Percentiles rank a stretch among this genome's conserved stretches.
These are phyloP conservation scores for Neurospora cerealis DNA, from an alignment of 495 filamentous ascomycete genomes.

Conservation along the genomic window DNA sequence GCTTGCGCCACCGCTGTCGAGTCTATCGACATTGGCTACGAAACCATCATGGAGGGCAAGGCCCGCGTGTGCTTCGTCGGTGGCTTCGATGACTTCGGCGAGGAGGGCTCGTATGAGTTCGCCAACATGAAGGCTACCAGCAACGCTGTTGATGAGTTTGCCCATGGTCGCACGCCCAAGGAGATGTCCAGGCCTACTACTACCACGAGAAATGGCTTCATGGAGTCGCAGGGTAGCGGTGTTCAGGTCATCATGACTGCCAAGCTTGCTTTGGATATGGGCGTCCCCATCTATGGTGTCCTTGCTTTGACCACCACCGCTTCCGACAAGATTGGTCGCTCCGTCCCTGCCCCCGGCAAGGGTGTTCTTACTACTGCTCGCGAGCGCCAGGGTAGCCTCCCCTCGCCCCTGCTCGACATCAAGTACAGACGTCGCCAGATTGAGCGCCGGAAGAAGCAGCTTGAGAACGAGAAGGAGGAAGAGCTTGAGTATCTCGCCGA, in stretches of 20 bases:
- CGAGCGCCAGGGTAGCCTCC: slow-evolving; percentile 82
- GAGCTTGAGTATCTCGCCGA: slow-evolving; percentile 89
- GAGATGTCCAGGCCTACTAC: slow-evolving; percentile 98
- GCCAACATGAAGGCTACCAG: slow-evolving; percentile 99
- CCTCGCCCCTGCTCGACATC: slow-evolving; percentile 89
- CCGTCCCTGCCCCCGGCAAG: slow-evolving; percentile 90
- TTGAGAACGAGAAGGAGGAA: slow-evolving; percentile 90
- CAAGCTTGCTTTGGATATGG: slow-evolving; percentile 93
- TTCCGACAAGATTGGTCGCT: slow-evolving; percentile 97
- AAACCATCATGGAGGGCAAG: slow-evolving; percentile 96
- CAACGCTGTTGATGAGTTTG: slow-evolving; percentile 92
- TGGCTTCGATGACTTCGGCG: slow-evolving; percentile 98
- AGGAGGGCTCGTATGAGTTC: slow-evolving; percentile 98
- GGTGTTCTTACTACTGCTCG: slow-evolving; percentile 97
- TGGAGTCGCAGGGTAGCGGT: slow-evolving; percentile 98
- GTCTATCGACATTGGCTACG: slow-evolving; percentile 93
- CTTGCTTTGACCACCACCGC: slow-evolving; percentile 93
- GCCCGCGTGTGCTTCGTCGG: slow-evolving; percentile 94
- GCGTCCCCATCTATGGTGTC: slow-evolving; percentile 93
- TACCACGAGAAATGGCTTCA: slow-evolving; percentile 93
- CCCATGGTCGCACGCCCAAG: slow-evolving; percentile 84
- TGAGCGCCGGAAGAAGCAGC: slow-evolving; percentile 80
- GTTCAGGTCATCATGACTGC: slow-evolving; percentile 98
- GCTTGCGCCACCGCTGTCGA: slow-evolving; percentile 96
- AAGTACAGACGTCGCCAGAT: slow-evolving; percentile 94